Evolutionary conservation across 2,329 filamentous ascomycete species (phyloP).

Genomic region (Calonectria montana): DNA sequence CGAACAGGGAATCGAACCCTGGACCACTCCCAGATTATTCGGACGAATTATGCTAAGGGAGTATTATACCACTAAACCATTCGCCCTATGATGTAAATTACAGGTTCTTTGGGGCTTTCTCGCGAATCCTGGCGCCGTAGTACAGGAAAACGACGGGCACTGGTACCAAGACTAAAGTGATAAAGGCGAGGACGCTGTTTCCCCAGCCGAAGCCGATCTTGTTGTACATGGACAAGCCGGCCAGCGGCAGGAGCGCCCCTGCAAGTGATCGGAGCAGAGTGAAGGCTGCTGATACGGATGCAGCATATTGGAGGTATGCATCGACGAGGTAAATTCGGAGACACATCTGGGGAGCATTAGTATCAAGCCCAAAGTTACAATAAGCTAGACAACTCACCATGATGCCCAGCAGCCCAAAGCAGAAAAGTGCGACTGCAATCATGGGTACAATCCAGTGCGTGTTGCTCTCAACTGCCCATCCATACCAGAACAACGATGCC

Average conservation of each 20-base stretch:
- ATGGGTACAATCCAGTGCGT: conserved; percentile 47
- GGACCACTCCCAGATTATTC: too few relatives aligned
- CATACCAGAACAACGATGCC: conserved; percentile 43
- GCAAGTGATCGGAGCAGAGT: conserved; percentile 63
- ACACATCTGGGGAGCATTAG: conserved; percentile 36
- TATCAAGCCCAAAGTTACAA: background rate
- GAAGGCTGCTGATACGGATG: conserved; percentile 45
- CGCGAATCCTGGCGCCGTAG: conserved; percentile 39
- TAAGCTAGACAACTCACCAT: conserved; percentile 41
- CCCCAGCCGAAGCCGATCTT: conserved; percentile 60
- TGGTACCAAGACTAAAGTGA: conserved; percentile 46
- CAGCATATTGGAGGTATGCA: conserved; percentile 44
- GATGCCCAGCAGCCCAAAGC: conserved; percentile 55
- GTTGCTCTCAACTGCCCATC: conserved; percentile 42
- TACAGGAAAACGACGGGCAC: conserved; percentile 25
- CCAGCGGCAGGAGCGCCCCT: conserved; percentile 73
- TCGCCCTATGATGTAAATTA: too few relatives aligned
- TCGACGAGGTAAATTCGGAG: conserved; percentile 52
- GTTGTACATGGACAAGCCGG: conserved; percentile 57
- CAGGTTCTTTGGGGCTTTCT: conserved; percentile 36
- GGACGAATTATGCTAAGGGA: too few relatives aligned
- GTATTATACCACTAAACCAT: too few relatives aligned
- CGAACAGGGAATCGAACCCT: too few relatives aligned
- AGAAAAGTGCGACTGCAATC: conserved; percentile 58
- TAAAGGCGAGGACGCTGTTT: conserved; percentile 56